Evolutionary conservation across 495 filamentous ascomycete species (phyloP), one percentile per base, ranked within the genome.

Genomic region (Polyplosphaeria fusca): DNA sequence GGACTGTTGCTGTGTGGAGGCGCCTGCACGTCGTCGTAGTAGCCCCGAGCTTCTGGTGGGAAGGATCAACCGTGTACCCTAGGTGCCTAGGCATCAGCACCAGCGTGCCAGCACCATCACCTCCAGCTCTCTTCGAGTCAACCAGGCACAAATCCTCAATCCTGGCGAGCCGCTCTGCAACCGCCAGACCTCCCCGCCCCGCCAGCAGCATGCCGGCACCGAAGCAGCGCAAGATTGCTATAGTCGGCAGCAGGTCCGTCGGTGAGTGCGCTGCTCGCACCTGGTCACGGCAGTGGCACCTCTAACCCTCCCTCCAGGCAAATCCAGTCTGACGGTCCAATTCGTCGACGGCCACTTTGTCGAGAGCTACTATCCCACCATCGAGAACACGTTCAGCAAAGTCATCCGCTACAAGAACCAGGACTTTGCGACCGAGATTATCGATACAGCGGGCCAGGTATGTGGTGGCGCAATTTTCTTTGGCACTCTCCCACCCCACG

Each of bases 321-420:
- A 99, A 79, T 95, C 89, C 14, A 97, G 93, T 37, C 85, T 99
- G 55, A 95, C 94, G 4, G 94, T 97, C 20, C 94, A 91, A 70
- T 97, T 93, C 70, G 92, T 96, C 68, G 93, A 97, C 70, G 89
- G 89, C 66, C 91, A 95, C 73, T 99, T 99, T 64, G 92, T 97
- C 65, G 94, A 97, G 71, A 91, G 86, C 71, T 99, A 99, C 73
- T 99, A 97, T 74, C 93, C 93, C 20, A 99, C 93, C 22, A 96
- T 99, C 65, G 93, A 97, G 75, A 99, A 97, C 71, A 97, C 91
- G 12, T 97, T 97, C 71, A 92, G 87, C 73, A 92, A 93, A 66
- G 84, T 89, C 61, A 97, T 99, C 68, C 87, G 87, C 57, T 84
- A 86, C 71, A 91, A 91, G 69, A 85, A 86, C 14, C 91, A 96